Conservation (phyloP, 2,329 filamentous ascomycete genomes). For the Neonectria ditissima region DNA sequence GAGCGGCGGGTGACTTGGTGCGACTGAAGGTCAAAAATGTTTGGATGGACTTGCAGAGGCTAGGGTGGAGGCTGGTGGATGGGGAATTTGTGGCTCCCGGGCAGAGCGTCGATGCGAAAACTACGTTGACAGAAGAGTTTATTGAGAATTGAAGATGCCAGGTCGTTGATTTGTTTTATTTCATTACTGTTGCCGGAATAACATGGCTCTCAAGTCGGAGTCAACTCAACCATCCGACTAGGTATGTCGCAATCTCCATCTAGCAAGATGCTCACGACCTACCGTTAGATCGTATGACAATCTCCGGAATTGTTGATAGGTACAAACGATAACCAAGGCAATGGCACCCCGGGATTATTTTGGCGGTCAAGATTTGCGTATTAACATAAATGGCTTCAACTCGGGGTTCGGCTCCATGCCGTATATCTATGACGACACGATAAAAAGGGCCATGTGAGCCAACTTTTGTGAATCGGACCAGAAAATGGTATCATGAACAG, state of each 20-base stretch:
- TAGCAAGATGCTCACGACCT: background rate
- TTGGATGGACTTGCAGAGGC: slow-evolving; percentile 74
- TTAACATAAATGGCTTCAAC: background rate
- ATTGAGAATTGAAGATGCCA: slow-evolving; percentile 45
- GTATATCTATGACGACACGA: background rate
- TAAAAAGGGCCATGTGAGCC: background rate
- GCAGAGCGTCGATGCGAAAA: slow-evolving; percentile 35
- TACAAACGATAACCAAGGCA: background rate
- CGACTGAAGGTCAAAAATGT: slow-evolving; percentile 75
- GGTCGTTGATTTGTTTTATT: background rate
- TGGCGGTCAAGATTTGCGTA: background rate
- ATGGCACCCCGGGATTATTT: background rate
- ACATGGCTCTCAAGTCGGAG: no score
- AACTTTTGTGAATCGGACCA: background rate
- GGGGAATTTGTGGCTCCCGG: slow-evolving; percentile 59
- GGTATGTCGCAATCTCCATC: background rate
- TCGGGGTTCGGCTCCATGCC: background rate
- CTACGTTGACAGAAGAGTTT: slow-evolving; percentile 53
- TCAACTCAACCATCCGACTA: background rate
- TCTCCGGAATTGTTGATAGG: background rate
- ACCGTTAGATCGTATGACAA: background rate
- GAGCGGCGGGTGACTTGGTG: slow-evolving; percentile 88
- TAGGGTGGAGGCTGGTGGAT: slow-evolving; percentile 74
- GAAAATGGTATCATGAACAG: background rate
- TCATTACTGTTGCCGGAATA: no score